Conservation (phyloP, 2,329 filamentous ascomycete species). For the Phyllosticta capitalensis region DNA sequence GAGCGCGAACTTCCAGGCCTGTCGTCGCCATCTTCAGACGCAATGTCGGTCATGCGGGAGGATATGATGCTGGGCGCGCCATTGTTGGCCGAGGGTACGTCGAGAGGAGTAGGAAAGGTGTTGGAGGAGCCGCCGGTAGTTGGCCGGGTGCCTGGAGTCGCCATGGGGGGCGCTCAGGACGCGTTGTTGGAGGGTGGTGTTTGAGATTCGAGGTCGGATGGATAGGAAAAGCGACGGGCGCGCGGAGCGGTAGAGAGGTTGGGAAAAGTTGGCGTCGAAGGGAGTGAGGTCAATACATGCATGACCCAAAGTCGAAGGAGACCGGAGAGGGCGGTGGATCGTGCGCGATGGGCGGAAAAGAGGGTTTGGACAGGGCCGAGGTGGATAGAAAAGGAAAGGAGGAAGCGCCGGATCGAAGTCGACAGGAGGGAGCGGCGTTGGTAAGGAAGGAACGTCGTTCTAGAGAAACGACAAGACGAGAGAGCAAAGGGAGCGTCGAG, state of each 20-base stretch:
- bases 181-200: background rate
- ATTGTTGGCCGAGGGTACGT: slow-evolving; percentile 9
- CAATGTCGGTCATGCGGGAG: slow-evolving; percentile 49
- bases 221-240: background rate
- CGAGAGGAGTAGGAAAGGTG: slow-evolving; percentile 15
- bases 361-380: background rate
- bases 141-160: slow-evolving; percentile 25
- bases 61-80: slow-evolving; percentile 15
- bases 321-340: background rate
- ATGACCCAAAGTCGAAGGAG: slow-evolving; percentile 1
- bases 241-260: slow-evolving; percentile 13
- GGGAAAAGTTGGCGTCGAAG: slow-evolving; percentile 12
- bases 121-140: slow-evolving; percentile 12
- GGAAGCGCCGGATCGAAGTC: background rate
- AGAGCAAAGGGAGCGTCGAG: background rate
- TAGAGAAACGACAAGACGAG: background rate
- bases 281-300: slow-evolving; percentile 8
- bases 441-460: background rate
- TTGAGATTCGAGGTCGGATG: background rate
- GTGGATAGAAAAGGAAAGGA: background rate
- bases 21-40: slow-evolving; percentile 43
- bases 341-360: background rate
- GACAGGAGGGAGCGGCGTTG: background rate
- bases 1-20: slow-evolving; percentile 13
- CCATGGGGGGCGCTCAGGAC: slow-evolving; percentile 15